phyloP scores from a whole-genome alignment of 1,284 basidiomycete genomes.

The Malassezia japonica region DNA sequence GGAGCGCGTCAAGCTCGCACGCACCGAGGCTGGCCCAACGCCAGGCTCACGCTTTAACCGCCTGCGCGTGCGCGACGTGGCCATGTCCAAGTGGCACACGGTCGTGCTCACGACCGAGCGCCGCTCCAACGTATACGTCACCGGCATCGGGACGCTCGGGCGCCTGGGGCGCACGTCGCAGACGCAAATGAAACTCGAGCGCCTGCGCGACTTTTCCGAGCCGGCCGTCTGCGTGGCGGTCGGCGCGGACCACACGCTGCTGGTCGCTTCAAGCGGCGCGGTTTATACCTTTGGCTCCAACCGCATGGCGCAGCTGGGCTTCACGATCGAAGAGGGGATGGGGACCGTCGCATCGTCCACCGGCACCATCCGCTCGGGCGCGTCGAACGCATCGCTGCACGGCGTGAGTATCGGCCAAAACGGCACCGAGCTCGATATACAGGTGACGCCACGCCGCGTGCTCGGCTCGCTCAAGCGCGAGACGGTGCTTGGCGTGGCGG shows the following conservation, averaged over 20 bases:
- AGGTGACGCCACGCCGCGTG: constrained; percentile 67
- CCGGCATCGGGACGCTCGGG: constrained; percentile 35
- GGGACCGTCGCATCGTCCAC: constrained; percentile 26
- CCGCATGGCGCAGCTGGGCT: constrained; percentile 64
- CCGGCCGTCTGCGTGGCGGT: constrained; percentile 59
- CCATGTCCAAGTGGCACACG: constrained; percentile 39
- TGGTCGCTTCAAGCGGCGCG: constrained; percentile 68
- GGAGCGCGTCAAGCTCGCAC: constrained; percentile 61
- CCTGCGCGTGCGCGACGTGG: constrained; percentile 32
- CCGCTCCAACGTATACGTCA: constrained; percentile 41
- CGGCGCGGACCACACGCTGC: constrained; percentile 87
- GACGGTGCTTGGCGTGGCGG: constrained; percentile 68
- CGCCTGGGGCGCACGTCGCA: constrained; percentile 64
- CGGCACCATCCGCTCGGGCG: constrained; percentile 18
- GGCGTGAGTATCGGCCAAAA: constrained; percentile 10
- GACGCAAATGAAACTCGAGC: constrained; percentile 65
- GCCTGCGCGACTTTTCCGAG: constrained; percentile 57
- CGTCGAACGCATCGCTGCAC: constrained; percentile 50
- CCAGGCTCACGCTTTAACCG: constrained; percentile 35
- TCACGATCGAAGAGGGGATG: constrained; percentile 60
- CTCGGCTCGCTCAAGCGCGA: constrained; percentile 71
- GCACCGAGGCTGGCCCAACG: background rate
- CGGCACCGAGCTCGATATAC: constrained; percentile 52
- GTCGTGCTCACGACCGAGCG: constrained; percentile 37
- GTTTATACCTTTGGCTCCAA: constrained; percentile 86